Conservation (phyloP, 805 yeast species). For the Candida stauntonica region DNA sequence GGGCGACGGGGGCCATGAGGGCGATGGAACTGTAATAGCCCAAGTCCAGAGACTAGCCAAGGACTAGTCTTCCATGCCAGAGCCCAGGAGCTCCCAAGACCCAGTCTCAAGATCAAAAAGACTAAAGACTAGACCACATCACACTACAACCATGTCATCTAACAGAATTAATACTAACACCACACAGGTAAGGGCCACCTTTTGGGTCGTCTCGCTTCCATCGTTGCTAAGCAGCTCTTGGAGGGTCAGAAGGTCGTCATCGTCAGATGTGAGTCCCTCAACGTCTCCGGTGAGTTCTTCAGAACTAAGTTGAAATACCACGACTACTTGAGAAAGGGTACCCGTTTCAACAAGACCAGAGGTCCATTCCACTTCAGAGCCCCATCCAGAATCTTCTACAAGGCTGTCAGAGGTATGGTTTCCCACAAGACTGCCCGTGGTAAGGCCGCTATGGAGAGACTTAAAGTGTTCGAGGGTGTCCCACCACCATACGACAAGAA, state of each 20-base stretch:
- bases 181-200: conserved; percentile 90
- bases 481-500: conserved; percentile 99
- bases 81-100: too few relatives aligned
- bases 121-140: too few relatives aligned
- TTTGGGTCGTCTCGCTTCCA: conserved; percentile 99
- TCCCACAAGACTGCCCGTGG: conserved; percentile 99
- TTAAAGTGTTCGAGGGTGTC: conserved; percentile 98
- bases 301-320: conserved; percentile 99
- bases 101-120: too few relatives aligned
- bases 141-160: too few relatives aligned
- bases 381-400: conserved; percentile 99
- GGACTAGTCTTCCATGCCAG: too few relatives aligned
- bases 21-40: too few relatives aligned
- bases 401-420: conserved; percentile 99
- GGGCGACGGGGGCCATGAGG: too few relatives aligned
- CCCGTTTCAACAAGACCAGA: conserved; percentile 96
- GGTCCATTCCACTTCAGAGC: conserved; percentile 99
- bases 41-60: too few relatives aligned
- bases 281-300: conserved; percentile 99
- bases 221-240: conserved; percentile 96
- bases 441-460: conserved; percentile 98
- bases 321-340: conserved; percentile 99
- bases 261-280: conserved; percentile 96
- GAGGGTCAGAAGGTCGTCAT: conserved; percentile 97
- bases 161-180: too few relatives aligned